Conservation (phyloP, 176 grass and related monocot species). For the Oryza officinalis region DNA sequence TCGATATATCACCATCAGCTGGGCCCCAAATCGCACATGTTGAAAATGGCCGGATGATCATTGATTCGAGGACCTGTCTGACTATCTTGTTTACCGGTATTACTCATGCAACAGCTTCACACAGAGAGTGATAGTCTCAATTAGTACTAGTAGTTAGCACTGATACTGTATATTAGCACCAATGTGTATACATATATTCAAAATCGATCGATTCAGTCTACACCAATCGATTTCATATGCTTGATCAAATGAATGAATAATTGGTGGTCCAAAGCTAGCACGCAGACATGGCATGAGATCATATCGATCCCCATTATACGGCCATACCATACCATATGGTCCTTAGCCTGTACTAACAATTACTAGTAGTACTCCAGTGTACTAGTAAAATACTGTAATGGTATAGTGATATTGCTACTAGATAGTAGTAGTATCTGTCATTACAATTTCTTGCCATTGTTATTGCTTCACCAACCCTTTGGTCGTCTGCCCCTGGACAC, state of each 20-base stretch:
- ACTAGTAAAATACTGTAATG: not conserved
- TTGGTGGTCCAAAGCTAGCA: not conserved
- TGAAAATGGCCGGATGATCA: not conserved
- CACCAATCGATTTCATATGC: not conserved
- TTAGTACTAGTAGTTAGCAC: not conserved
- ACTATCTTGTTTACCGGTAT: not conserved
- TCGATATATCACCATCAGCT: too few relatives aligned
- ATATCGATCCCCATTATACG: not conserved
- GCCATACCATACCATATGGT: not conserved
- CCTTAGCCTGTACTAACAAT: not conserved
- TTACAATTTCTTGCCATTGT: not conserved
- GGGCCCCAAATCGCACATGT: not conserved
- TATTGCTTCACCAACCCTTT: not conserved
- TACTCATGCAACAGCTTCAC: not conserved
- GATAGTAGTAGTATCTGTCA: not conserved
- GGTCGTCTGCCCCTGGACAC: not conserved
- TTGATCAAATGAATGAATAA: not conserved
- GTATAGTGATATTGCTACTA: not conserved
- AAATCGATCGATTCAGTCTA: not conserved
- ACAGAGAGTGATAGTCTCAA: not conserved
- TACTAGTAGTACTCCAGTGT: not conserved
- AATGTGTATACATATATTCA: not conserved
- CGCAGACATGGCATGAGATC: not conserved
- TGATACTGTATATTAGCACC: not conserved
- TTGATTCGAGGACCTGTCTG: not conserved